Percentiles rank a stretch among this genome's conserved stretches.
phyloP scores from a whole-genome alignment of 306 rosid genomes.

The Dryas alaskensis region DNA sequence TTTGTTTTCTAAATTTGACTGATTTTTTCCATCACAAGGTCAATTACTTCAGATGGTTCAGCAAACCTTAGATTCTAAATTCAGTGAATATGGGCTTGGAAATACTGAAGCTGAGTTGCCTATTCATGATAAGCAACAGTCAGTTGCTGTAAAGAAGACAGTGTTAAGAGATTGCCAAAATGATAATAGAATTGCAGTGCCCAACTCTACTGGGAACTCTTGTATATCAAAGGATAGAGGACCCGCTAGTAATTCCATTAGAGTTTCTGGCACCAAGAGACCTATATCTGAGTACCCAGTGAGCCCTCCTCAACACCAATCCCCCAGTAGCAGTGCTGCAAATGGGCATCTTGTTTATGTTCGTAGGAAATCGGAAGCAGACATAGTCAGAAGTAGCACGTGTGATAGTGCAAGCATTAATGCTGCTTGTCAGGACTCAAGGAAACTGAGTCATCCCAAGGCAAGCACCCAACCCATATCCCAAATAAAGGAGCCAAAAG shows the following conservation, averaged over 20 bases:
- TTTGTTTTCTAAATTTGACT: constrained; percentile 14
- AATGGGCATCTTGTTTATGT: constrained; percentile 89
- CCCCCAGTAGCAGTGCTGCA: constrained; percentile 51
- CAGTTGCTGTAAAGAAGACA: constrained; percentile 62
- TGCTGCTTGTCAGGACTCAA: constrained; percentile 37
- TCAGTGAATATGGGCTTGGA: constrained; percentile 52
- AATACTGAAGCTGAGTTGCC: constrained; percentile 51
- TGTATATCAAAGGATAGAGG: constrained; percentile 55
- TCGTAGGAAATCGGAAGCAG: constrained; percentile 88
- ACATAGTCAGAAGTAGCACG: constrained; percentile 55
- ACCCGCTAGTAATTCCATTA: constrained; percentile 41
- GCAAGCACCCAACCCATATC: constrained; percentile 44
- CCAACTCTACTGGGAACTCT: constrained; percentile 50
- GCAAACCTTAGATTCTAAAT: constrained; percentile 54
- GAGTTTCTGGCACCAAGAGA: constrained; percentile 65
- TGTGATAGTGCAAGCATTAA: constrained; percentile 50
- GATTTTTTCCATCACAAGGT: constrained; percentile 24
- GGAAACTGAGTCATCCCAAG: constrained; percentile 39
- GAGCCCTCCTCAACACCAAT: constrained; percentile 53
- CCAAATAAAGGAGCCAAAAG: constrained; percentile 55
- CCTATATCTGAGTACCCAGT: constrained; percentile 48
- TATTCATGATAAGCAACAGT: constrained; percentile 43
- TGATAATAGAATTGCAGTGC: constrained; percentile 44
- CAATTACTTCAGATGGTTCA: constrained; percentile 55
- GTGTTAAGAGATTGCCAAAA: constrained; percentile 64